A percentile compares a stretch with the other conserved stretches of the same genome.
Evolutionary conservation across 805 yeast species (phyloP).

Genomic region (Yueomyces sinensis): DNA sequence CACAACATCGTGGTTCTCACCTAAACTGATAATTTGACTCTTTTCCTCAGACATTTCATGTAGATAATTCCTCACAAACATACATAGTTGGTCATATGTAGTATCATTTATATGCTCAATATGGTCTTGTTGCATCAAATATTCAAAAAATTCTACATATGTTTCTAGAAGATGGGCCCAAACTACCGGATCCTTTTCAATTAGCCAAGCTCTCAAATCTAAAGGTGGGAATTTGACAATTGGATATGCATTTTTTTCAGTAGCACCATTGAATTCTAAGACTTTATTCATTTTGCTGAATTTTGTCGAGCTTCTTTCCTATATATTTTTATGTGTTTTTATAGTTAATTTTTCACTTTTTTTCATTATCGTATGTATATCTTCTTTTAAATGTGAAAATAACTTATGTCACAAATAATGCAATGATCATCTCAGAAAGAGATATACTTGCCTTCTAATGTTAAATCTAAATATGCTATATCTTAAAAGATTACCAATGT

Average conservation of each 20-base stretch:
- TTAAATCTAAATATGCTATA: too few species aligned
- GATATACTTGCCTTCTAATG: too few species aligned
- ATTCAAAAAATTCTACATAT: slow-evolving; percentile 41
- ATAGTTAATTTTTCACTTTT: too few species aligned
- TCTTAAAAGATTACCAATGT: too few species aligned
- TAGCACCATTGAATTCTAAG: slow-evolving; percentile 4
- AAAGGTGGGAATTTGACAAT: slow-evolving; percentile 67
- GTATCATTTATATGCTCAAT: slow-evolving; percentile 33
- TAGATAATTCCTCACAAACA: slow-evolving; percentile 44
- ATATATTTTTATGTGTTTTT: too few species aligned
- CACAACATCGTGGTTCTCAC: slow-evolving; percentile 57
- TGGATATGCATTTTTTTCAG: slow-evolving; percentile 29
- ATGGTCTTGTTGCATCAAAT: slow-evolving; percentile 27
- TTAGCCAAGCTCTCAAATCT: slow-evolving; percentile 57
- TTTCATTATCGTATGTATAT: too few species aligned
- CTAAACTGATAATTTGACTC: slow-evolving; percentile 50
- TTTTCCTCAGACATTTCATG: slow-evolving; percentile 50
- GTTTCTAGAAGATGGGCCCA: slow-evolving; percentile 64
- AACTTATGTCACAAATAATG: too few species aligned
- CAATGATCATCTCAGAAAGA: too few species aligned
- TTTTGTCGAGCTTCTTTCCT: background rate
- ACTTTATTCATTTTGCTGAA: slow-evolving; percentile 1
- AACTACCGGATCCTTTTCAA: slow-evolving; percentile 73
- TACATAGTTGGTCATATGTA: slow-evolving; percentile 44
- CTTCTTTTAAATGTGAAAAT: too few species aligned